Conservation (phyloP, 495 filamentous ascomycete species). For the Aspergillus indologenus region DNA sequence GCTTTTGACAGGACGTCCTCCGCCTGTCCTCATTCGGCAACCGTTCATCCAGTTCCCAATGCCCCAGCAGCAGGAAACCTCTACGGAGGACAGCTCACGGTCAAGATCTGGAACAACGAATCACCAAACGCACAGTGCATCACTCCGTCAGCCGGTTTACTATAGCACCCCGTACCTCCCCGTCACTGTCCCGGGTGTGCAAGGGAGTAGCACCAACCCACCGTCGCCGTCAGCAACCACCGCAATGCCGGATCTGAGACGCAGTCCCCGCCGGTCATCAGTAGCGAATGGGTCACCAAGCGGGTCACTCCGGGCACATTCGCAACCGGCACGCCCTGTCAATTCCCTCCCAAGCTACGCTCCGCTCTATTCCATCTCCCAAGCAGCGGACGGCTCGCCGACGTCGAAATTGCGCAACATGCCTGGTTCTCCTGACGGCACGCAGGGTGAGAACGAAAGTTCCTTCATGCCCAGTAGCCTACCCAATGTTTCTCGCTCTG, state of each 20-base stretch:
- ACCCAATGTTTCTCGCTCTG: slow-evolving; percentile 36
- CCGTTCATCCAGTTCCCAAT: slow-evolving; percentile 45
- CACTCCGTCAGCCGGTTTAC: slow-evolving; percentile 44
- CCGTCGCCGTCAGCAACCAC: slow-evolving; percentile 58
- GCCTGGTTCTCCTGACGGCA: slow-evolving; percentile 35
- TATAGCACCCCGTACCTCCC: slow-evolving; percentile 50
- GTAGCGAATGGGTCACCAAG: slow-evolving; percentile 51
- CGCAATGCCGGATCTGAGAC: slow-evolving; percentile 54
- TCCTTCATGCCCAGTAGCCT: slow-evolving; percentile 41
- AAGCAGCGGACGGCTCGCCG: slow-evolving; percentile 35
- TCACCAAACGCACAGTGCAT: slow-evolving; percentile 47
- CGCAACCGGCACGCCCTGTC: slow-evolving; percentile 59
- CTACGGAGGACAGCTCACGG: slow-evolving; percentile 39
- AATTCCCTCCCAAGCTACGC: slow-evolving; percentile 42
- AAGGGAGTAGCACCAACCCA: slow-evolving; percentile 57
- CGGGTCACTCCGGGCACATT: slow-evolving; percentile 58
- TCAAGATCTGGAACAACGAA: slow-evolving; percentile 43
- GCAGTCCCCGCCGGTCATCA: slow-evolving; percentile 55
- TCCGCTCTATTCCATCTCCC: slow-evolving; percentile 38
- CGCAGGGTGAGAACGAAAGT: slow-evolving; percentile 42
- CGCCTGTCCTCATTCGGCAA: slow-evolving; percentile 46
- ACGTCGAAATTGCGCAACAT: slow-evolving; percentile 30
- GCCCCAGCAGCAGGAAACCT: slow-evolving; percentile 38
- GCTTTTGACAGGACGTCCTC: slow-evolving; percentile 48
- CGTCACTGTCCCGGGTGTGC: slow-evolving; percentile 39